phyloP scores from a whole-genome alignment of 371 early-diverging fungal genomes.

The Haplosporangium sp. region DNA sequence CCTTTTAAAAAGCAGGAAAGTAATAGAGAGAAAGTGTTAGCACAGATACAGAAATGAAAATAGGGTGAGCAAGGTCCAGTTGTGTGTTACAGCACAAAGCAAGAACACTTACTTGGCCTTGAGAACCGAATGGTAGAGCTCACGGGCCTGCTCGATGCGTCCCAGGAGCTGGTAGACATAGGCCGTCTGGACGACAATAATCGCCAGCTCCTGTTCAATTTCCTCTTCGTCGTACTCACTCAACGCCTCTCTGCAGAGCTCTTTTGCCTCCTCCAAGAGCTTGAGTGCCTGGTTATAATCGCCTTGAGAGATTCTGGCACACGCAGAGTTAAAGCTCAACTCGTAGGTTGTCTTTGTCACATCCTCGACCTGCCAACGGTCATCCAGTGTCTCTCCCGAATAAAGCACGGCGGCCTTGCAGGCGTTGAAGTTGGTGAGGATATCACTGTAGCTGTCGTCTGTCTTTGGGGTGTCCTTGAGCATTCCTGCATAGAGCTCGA shows the following conservation, averaged over 20 bases:
- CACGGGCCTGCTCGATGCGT: constrained; percentile 64
- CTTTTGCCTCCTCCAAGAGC: constrained; percentile 62
- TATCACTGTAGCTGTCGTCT: constrained; percentile 59
- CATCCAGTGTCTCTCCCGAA: constrained; percentile 50
- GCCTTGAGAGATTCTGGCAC: constrained; percentile 66
- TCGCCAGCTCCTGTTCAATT: constrained; percentile 76
- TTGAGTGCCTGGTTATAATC: constrained; percentile 56
- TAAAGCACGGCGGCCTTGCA: constrained; percentile 71
- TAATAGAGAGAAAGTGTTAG: not conserved
- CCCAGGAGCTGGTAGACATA: constrained; percentile 79
- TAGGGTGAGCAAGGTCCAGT: not conserved
- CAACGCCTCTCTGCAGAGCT: constrained; percentile 62
- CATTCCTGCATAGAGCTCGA: constrained; percentile 61
- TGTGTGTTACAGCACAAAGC: not conserved
- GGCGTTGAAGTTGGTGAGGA: constrained; percentile 71
- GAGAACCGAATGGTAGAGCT: constrained; percentile 71
- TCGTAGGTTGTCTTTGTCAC: constrained; percentile 68
- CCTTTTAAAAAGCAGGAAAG: constrained; percentile 22
- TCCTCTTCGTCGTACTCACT: constrained; percentile 72
- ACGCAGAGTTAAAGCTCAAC: constrained; percentile 77
- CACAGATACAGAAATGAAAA: not conserved
- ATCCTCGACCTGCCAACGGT: constrained; percentile 43
- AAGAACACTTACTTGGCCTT: constrained; percentile 63
- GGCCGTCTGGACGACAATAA: constrained; percentile 77
- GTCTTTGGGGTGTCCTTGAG: constrained; percentile 59